phyloP scores from a whole-genome alignment of 2,329 filamentous ascomycete species.

The Botryosphaeria dothidea region DNA sequence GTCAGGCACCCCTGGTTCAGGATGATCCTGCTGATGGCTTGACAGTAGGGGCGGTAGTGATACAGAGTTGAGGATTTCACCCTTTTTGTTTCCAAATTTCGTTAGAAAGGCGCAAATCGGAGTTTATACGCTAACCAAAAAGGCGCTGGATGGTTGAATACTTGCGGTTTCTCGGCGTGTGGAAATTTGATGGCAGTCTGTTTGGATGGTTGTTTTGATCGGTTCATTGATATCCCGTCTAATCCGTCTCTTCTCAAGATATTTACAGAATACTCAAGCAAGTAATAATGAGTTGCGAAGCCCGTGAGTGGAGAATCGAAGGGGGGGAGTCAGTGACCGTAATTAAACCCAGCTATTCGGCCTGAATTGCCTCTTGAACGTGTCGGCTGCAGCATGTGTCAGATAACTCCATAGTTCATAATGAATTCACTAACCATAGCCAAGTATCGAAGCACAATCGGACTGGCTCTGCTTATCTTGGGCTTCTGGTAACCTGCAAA shows the following conservation, averaged over 20 bases:
- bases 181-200: too few species aligned
- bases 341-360: too few species aligned
- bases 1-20: neutral
- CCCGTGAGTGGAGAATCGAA: neutral
- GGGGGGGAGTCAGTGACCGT: neutral
- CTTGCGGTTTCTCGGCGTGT: too few species aligned
- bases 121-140: too few species aligned
- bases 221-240: neutral
- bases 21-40: conserved; percentile 2
- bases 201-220: too few species aligned
- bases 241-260: neutral
- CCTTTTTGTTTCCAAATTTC: neutral
- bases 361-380: neutral
- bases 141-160: too few species aligned
- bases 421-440: neutral
- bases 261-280: neutral
- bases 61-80: neutral
- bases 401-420: neutral
- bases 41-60: neutral
- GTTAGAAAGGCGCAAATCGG: neutral
- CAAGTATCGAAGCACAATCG: conserved; percentile 26
- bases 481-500: conserved; percentile 39
- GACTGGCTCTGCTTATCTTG: conserved; percentile 37
- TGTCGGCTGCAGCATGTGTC: neutral
- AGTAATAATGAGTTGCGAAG: neutral